Evolutionary conservation across 2,329 filamentous ascomycete genomes (phyloP).

Genomic region (Alternaria incomplexa): DNA sequence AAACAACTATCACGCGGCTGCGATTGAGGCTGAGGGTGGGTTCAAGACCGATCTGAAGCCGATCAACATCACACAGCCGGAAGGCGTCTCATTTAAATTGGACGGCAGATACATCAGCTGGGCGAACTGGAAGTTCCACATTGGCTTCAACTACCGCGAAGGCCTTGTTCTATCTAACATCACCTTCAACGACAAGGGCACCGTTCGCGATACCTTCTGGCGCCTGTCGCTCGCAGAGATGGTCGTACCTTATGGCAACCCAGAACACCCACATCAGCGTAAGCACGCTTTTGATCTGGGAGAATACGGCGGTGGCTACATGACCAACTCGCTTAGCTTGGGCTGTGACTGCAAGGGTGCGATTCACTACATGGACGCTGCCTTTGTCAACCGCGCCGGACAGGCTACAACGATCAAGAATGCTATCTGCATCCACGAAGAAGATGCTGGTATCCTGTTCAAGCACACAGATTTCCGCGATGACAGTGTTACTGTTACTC

Average conservation of each 20-base stretch:
- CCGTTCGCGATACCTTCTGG: conserved; percentile 81
- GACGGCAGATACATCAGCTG: conserved; percentile 77
- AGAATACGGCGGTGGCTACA: conserved; percentile 82
- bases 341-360: conserved; percentile 88
- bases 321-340: conserved; percentile 78
- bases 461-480: conserved; percentile 96
- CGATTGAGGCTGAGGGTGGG: conserved; percentile 75
- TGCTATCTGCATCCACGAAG: conserved; percentile 93
- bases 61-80: conserved; percentile 84
- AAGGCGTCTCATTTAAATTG: conserved; percentile 85
- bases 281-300: conserved; percentile 84
- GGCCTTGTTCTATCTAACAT: conserved; percentile 91
- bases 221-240: conserved; percentile 89
- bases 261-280: conserved; percentile 78
- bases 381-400: conserved; percentile 80
- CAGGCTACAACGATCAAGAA: conserved; percentile 85
- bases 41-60: conserved; percentile 83
- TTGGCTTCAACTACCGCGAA: conserved; percentile 95
- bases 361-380: conserved; percentile 90
- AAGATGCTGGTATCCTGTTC: conserved; percentile 89
- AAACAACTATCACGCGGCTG: conserved; percentile 79
- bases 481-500: conserved; percentile 83
- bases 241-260: conserved; percentile 89
- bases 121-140: conserved; percentile 93
- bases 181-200: conserved; percentile 83